phyloP scores from a whole-genome alignment of 1,284 basidiomycete genomes.

The Cerioporus squamosus region DNA sequence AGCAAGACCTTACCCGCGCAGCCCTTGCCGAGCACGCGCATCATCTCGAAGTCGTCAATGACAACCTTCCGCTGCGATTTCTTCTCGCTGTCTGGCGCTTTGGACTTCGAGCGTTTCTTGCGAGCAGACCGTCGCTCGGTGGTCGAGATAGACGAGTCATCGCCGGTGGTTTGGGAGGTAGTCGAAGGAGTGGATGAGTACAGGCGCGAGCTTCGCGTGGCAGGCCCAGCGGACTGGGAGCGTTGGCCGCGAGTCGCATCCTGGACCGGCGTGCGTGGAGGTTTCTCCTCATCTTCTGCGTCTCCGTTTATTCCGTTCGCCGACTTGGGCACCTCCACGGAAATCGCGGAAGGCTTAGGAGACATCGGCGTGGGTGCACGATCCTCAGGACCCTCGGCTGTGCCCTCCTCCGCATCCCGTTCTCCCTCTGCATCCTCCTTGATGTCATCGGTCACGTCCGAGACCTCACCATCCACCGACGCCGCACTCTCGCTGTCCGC shows the following conservation, averaged over 20 bases:
- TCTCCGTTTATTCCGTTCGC: slow-evolving; percentile 15
- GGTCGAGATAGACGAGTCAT: slow-evolving; percentile 67
- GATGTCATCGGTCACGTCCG: slow-evolving; percentile 9
- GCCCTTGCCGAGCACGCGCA: slow-evolving; percentile 94
- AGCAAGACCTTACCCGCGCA: slow-evolving; percentile 94
- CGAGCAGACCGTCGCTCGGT: slow-evolving; percentile 42
- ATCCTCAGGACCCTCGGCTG: slow-evolving; percentile 25
- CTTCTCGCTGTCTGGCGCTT: slow-evolving; percentile 51
- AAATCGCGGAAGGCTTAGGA: slow-evolving; percentile 23
- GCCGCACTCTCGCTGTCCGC: slow-evolving; percentile 25
- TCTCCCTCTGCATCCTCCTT: slow-evolving; percentile 21
- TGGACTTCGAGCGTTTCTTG: slow-evolving; percentile 64
- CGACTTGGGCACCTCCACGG: slow-evolving; percentile 2
- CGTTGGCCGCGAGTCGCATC: slow-evolving; percentile 46
- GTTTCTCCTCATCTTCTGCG: slow-evolving; percentile 25
- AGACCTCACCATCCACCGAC: slow-evolving; percentile 31
- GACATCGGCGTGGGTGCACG: slow-evolving; percentile 31
- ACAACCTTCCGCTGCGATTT: slow-evolving; percentile 71
- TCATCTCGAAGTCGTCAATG: slow-evolving; percentile 94
- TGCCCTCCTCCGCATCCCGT: slow-evolving; percentile 21
- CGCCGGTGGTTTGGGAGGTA: slow-evolving; percentile 52
- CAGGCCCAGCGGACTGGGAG: slow-evolving; percentile 79
- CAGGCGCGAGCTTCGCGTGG: slow-evolving; percentile 55
- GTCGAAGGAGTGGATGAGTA: slow-evolving; percentile 53
- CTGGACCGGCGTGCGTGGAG: slow-evolving; percentile 43